Base-by-base conservation (phyloP, 495 filamentous ascomycete species). In the Pyrenula massariospora region DNA sequence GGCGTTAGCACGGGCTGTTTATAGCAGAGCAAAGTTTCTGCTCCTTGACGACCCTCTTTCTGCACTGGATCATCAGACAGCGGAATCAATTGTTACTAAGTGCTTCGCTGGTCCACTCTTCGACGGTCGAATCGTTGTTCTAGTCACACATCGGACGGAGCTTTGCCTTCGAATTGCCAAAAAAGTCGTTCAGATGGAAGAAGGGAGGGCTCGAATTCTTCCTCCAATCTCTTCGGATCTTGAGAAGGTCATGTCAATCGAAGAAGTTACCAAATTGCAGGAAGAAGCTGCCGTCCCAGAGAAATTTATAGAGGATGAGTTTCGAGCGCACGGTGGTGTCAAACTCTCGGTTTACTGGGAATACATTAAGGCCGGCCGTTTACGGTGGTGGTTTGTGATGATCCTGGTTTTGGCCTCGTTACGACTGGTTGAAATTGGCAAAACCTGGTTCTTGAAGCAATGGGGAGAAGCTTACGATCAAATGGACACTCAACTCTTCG, bases 221-320 rank as follows among this genome's bases (percentile, higher is more conserved):
- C 75, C 77, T 55, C 65, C 59, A 2, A 59, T 63, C 58, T 25
- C 54, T 63, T 24, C 57, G 51, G 21, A 50, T 49, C 31, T 42
- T 8, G 64, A 68, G 61, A 53, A 69, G 55, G 56, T 60, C 50
- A 54, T 66, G 54, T 48, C 60, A 19, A 48, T 61, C 54, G 53
- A 65, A 48, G 63, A 59, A 24, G 53, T 57, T 2, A 58, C 61
- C 3, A 64, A 65, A 50, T 52, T 63, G 5, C 56, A 58, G n/a
- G 67, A 81, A 56, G 66, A 66, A 0, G 74, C 76, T 1, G 75
- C 76, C 0, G 69, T 82, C 11, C 82, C 86, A 0, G 83, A 86
- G 12, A 89, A 88, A 61, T 91, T 94, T 65, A 84, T 91, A 48
- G 84, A 91, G 63, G 87, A 94, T 19, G 89, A 94, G 65, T 74